Conservation (phyloP, 108 stramenopile genomes). For the Epithemia pelagica region DNA sequence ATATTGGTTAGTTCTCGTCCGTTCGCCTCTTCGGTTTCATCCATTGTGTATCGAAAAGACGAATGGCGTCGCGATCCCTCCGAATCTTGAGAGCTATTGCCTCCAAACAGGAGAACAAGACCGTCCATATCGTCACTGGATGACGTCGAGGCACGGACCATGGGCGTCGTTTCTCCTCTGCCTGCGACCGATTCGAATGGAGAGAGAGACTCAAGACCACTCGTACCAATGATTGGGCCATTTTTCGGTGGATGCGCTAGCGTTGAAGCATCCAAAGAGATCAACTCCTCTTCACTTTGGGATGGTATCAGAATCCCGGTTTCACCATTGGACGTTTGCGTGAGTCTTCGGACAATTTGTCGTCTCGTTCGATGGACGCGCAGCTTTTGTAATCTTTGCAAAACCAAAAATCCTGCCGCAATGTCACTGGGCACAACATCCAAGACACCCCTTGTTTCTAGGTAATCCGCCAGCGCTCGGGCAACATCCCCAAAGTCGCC, state of each 20-base stretch:
- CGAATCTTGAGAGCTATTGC: not conserved
- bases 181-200: not conserved
- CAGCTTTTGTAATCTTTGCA: constrained; percentile 68
- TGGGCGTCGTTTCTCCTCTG: not conserved
- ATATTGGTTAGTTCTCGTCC: constrained; percentile 29
- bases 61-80: not conserved
- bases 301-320: not conserved
- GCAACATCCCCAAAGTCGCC: constrained; percentile 55
- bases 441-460: constrained; percentile 61
- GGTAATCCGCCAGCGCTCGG: constrained; percentile 72
- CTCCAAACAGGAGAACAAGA: not conserved
- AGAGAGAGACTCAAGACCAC: not conserved
- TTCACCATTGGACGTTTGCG: not conserved
- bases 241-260: not conserved
- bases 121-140: not conserved
- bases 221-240: not conserved
- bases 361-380: constrained; percentile 38
- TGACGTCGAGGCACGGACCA: not conserved
- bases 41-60: not conserved
- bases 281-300: not conserved
- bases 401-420: constrained; percentile 61
- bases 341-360: constrained; percentile 17
- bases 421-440: constrained; percentile 82
- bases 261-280: not conserved
- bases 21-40: constrained; percentile 2